Base-by-base conservation (phyloP, 805 yeast genomes). In the Saccharomycopsis fibuligera region DNA sequence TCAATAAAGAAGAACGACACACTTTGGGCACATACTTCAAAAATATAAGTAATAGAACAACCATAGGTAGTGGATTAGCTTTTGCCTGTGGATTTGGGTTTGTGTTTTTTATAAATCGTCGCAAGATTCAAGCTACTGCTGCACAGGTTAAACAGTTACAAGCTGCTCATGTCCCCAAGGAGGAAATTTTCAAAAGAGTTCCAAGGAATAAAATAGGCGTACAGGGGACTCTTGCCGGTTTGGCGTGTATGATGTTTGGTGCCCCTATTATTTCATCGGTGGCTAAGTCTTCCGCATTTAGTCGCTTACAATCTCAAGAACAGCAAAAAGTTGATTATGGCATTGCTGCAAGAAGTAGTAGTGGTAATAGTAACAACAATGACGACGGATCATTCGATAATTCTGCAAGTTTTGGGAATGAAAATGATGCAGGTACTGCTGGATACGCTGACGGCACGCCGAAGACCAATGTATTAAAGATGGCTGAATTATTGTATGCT, bases 1-100 rank as follows among this genome's bases (percentile, higher is more conserved):
- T 49, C 12, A 49, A 49, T 8, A 41, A 35, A 30, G 44, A 49
- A 16, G 42, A 49, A 4, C 45, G 53, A 9, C 22, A 45, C 22
- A 38, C 41, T 12, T 23, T 49, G 12, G 22, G 53, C 12, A 49
- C 45, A 19, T 45, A 31, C 30, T 49, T 25, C 35, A 41, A 41
- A 14, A 35, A 24, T 14, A 33, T 49, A 5, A 16, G 29, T 14
- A 33, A 25, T n/a, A 40, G 41, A 22, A 27, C 46, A n/a, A 9
- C n/a, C 17, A 21, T 16, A 5, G 46, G 42, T 19, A 16, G 33
- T 14, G 35, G 41, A 27, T 17, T 29, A 12, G 25, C 27, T n/a
- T 49, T 49, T 30, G 39, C 25, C 6, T 5, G 19, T 2, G 53
- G 53, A 10, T 41, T 45, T 41, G 48, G 49, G 5, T 27, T 38